Percentiles rank a stretch among this genome's conserved stretches.
Conservation (phyloP, 768 basidiomycete genomes). For the Strobilomyces confusus region DNA sequence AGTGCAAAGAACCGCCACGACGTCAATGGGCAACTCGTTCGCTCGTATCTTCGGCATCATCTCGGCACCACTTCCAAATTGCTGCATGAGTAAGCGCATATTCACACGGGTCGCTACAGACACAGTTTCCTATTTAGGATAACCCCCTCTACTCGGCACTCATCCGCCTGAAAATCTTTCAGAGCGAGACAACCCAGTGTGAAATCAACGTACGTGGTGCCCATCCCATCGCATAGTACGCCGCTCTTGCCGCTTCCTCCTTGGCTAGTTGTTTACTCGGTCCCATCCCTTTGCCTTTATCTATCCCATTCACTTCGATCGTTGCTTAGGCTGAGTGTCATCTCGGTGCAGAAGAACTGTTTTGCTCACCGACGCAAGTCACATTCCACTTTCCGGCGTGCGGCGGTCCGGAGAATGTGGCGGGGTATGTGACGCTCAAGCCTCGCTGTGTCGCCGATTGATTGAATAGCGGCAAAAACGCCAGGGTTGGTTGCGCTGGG, state of each 20-base stretch:
- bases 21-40: conserved; percentile 14
- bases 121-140: conserved; percentile 19
- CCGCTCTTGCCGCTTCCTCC: conserved; percentile 70
- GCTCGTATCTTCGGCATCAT: conserved; percentile 26
- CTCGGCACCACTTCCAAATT: conserved; percentile 14
- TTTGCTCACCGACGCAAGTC: conserved; percentile 59
- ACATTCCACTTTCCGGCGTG: conserved; percentile 68
- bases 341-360: not conserved
- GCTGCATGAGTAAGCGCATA: conserved; percentile 22
- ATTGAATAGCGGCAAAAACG: conserved; percentile 72
- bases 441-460: conserved; percentile 67
- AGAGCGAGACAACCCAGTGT: not conserved
- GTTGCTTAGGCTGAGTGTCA: conserved; percentile 3
- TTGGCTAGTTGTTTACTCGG: conserved; percentile 72
- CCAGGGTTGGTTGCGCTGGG: conserved; percentile 58
- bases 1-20: conserved; percentile 18
- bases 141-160: conserved; percentile 6
- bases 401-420: conserved; percentile 57
- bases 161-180: conserved; percentile 18
- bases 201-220: conserved; percentile 36
- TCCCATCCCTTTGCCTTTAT: conserved; percentile 62
- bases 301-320: conserved; percentile 60
- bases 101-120: conserved; percentile 16
- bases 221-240: conserved; percentile 77
- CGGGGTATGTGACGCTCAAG: conserved; percentile 56